Evolutionary conservation across 257 asterid genomes (phyloP).

Genomic region (Thymus mandschuricus): DNA sequence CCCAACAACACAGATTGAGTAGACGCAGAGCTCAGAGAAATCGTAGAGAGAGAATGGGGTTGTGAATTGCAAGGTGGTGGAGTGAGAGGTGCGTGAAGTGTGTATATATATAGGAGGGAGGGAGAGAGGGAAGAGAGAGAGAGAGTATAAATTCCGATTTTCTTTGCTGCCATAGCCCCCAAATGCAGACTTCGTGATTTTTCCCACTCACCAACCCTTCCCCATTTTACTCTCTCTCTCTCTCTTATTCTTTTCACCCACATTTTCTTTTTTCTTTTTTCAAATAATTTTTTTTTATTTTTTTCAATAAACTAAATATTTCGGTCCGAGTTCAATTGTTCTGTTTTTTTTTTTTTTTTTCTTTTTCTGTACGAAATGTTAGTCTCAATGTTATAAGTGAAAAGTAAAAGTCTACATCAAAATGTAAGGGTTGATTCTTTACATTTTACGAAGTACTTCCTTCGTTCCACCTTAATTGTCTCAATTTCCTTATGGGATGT

Average conservation of each 20-base stretch:
- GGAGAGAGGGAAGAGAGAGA: conserved; percentile 13
- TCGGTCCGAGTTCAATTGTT: too few relatives aligned
- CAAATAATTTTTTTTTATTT: too few relatives aligned
- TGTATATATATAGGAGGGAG: conserved; percentile 37
- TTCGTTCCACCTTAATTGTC: too few relatives aligned
- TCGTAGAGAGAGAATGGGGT: conserved; percentile 8
- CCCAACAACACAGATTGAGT: background rate
- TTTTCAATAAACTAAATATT: too few relatives aligned
- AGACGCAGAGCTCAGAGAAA: background rate
- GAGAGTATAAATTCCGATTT: conserved; percentile 31
- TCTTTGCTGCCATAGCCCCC: conserved; percentile 53
- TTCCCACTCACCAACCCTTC: conserved; percentile 39
- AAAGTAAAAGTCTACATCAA: too few relatives aligned
- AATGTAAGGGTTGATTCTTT: too few relatives aligned
- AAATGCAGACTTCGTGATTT: conserved; percentile 59
- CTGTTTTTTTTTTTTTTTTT: too few relatives aligned
- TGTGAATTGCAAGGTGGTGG: conserved; percentile 24
- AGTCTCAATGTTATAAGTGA: too few relatives aligned
- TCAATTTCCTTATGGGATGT: too few relatives aligned
- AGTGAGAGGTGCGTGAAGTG: background rate
- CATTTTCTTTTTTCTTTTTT: background rate
- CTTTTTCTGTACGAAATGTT: too few relatives aligned
- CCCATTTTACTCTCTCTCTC: too few relatives aligned
- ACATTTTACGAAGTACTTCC: too few relatives aligned
- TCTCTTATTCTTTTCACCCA: background rate